Evolutionary conservation across 2,329 filamentous ascomycete genomes (phyloP).

Genomic region (Mollisiaceae sp.): DNA sequence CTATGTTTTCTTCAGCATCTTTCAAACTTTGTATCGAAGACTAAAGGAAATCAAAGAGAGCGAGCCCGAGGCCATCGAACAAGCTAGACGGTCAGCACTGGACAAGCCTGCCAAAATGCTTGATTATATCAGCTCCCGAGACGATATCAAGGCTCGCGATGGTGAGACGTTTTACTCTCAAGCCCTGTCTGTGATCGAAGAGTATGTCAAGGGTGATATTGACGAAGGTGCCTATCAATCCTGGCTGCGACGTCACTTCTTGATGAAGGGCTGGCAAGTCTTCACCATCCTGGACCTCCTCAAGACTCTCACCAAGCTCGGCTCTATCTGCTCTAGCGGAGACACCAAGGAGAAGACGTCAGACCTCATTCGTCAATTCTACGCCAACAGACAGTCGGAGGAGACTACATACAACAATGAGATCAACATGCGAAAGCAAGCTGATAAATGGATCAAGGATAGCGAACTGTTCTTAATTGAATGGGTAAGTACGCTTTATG

Average conservation of each 20-base stretch:
- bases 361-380: conserved; percentile 87
- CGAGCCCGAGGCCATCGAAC: conserved; percentile 72
- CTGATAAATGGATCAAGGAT: conserved; percentile 91
- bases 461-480: conserved; percentile 88
- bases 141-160: conserved; percentile 67
- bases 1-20: conserved; percentile 93
- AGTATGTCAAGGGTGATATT: conserved; percentile 80
- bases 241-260: conserved; percentile 87
- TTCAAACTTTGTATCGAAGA: conserved; percentile 87
- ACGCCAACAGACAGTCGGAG: conserved; percentile 78
- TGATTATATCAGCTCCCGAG: conserved; percentile 80
- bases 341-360: conserved; percentile 93
- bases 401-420: conserved; percentile 90
- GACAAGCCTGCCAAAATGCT: conserved; percentile 84
- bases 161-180: conserved; percentile 80
- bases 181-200: conserved; percentile 83
- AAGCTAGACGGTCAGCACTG: conserved; percentile 74
- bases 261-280: conserved; percentile 88
- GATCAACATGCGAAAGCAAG: conserved; percentile 87
- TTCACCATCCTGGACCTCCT: conserved; percentile 93
- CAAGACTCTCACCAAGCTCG: conserved; percentile 79
- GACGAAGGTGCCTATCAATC: conserved; percentile 89
- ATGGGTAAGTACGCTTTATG: conserved; percentile 71
- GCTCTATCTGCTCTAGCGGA: conserved; percentile 79
- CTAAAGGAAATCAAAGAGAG: conserved; percentile 83